Evolutionary conservation across 2,329 filamentous ascomycete genomes (phyloP), one percentile per base, ranked within the genome.

Genomic region (Penicillium brasilianum): DNA sequence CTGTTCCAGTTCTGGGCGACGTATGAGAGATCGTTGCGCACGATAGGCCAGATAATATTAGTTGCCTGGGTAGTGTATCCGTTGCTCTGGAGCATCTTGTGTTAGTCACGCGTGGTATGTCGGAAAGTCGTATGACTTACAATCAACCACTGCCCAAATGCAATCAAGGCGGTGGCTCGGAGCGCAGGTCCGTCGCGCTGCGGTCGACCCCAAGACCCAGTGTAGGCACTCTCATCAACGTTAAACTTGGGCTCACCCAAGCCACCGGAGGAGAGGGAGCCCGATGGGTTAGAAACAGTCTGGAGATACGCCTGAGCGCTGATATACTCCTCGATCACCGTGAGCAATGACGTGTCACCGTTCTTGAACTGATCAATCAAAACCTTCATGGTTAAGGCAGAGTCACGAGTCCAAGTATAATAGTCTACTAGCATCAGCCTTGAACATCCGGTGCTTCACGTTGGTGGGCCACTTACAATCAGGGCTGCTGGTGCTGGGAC

Each of bases 171-270:
- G 49, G 87, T 91, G 1, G 90, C 91, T 54, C 92, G 84, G 41
- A 95, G 83, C 22, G 91, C 87, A 25, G 92, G 91, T 0, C 91
- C 91, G 75, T 95, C 91, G 44, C 89, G 84, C 76, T 95, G 91
- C 13, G 91, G 91, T 20, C 91, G 86, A 30, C 90, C 91, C 91
- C 91, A 94, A 6, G 78, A 72, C 30, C 85, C 74, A 2, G 73
- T 90, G 73, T 86, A 93, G 8, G 86, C 81, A 10, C 80, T 84
- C 60, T 84, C 77, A 65, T 92, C 84, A 43, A 87, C 85, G 58
- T 89, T 81, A 76, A 86, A 93, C 76, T 93, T 93, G 58, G 91
- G 85, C 74, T 94, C 91, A 32, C 85, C 91, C 8, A 94, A 75
- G 6, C 85, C 84, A 16, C 72, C 73, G 14, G 80, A 79, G 3